Evolutionary conservation across 2,329 filamentous ascomycete species (phyloP), one percentile per base, ranked within the genome.

Genomic region (Paecilomyces sp.): DNA sequence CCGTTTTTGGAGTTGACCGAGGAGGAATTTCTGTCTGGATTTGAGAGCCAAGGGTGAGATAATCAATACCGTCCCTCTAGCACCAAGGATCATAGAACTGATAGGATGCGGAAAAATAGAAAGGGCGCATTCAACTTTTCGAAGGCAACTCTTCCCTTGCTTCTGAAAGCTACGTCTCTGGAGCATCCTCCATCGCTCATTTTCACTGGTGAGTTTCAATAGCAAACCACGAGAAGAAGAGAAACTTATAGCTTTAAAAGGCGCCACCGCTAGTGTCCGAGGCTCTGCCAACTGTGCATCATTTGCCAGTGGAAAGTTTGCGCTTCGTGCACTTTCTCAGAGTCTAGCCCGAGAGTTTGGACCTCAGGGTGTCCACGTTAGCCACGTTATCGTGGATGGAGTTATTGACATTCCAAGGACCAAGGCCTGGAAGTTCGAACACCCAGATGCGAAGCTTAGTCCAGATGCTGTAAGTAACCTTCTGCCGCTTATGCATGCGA

Each of bases 251-350:
- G 34, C 25, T 25, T n/a, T 31, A 15, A 18, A 55, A 68, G 92
- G 92, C 33, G 91, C 92, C 0, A 96, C 92, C 0, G 92, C 91
- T 0, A 90, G 88, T 0, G 66, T 93, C 18, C 88, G 87, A 67
- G 89, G 89, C 3, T 88, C 85, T 11, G 86, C 90, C 0, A 77
- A 79, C 12, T 89, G 91, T 72, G 79, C 85, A 1, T 77, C 83
- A 7, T 96, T 96, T 69, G 88, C 91, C 0, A 84, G 86, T 1
- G 88, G 88, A 30, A 96, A 95, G 72, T 95, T 91, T 71, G 91
- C 90, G 3, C 77, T 89, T 66, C 82, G 92, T 33, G 90, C 88
- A 0, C 76, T 95, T 56, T 82, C 83, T 0, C 90, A 93, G 74
- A 88, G 85, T 34, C 79, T 96, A 28, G 89, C 91, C 0, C 83